Evolutionary conservation across 257 asterid species (phyloP), one percentile per base, ranked within the genome.

Genomic region (Orobanche coerulescens): DNA sequence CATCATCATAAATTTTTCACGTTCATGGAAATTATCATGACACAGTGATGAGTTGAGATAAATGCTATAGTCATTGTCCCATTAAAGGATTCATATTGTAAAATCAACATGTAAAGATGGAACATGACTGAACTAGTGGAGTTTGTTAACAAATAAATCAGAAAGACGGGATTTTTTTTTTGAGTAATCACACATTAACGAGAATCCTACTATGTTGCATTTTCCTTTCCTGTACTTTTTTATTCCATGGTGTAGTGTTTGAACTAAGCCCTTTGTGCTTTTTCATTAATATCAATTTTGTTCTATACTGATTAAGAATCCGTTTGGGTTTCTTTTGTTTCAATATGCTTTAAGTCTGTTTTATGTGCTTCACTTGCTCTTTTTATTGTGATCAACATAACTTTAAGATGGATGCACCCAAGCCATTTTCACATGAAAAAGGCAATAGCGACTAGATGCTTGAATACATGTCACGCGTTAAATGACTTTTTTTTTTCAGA

Each of bases 291-390:
- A 33, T 24, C 61, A 25, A 43, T 36, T 55, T 36, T 24, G 13
- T n/a, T n/a, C n/a, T n/a, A n/a, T 48, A 33, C 46, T n/a, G n/a
- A 26, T 16, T 66, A 4, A 15, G 64, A 26, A 62, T 50, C 14
- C 48, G 62, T 48, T 48, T 58, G 16, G 55, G 22, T 46, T 56
- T 64, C 49, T 6, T 46, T 61, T 62, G 62, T 28, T 37, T 59
- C n/a, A 11, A 43, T 60, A 40, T 65, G 23, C 33, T 42, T 54
- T 69, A 22, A 22, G 60, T 46, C 6, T 40, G 55, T 54, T 67
- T 28, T 31, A 9, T 34, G 44, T 15, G 46, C 61, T 22, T 19
- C 4, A 6, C 16, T 52, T 24, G 62, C 31, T 44, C 43, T 36
- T 44, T 61, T 44, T 61, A 10, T 28, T 11, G 26, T 26, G 19